Evolutionary conservation across 352 stramenopile species (phyloP).

Genomic region (Pythium aphanidermatum): DNA sequence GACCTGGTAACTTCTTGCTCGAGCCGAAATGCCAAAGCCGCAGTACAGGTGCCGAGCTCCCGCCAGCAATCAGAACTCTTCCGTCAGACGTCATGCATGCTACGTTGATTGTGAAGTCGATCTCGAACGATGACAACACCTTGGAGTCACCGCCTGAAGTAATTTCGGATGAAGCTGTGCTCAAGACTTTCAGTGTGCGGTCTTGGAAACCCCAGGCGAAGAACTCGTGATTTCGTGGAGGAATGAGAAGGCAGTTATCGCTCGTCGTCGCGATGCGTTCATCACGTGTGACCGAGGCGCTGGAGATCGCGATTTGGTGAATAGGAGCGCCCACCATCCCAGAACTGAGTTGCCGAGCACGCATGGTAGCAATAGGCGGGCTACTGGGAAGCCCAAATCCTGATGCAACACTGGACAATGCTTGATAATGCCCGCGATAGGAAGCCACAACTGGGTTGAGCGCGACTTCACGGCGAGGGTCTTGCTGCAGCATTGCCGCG

Average conservation of each 20-base stretch:
- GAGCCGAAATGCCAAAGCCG: conserved; percentile 46
- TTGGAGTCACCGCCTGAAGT: conserved; percentile 48
- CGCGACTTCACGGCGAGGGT: conserved; percentile 37
- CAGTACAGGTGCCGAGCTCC: conserved; percentile 33
- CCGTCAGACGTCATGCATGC: conserved; percentile 57
- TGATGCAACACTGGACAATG: no score
- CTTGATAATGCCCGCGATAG: conserved; percentile 26
- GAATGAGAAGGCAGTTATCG: conserved; percentile 50
- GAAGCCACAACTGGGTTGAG: conserved; percentile 39
- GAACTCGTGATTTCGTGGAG: conserved; percentile 56
- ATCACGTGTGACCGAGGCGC: conserved; percentile 39
- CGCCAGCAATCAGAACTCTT: conserved; percentile 49
- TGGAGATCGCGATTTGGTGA: conserved; percentile 39
- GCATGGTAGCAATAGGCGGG: conserved; percentile 4
- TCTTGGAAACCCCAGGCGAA: conserved; percentile 69
- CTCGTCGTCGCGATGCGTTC: conserved; percentile 37
- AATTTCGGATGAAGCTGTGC: conserved; percentile 31
- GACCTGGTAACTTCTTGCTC: conserved; percentile 12
- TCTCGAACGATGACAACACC: conserved; percentile 49
- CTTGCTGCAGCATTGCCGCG: conserved; percentile 40
- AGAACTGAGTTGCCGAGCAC: conserved; percentile 25
- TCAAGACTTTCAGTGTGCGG: conserved; percentile 52
- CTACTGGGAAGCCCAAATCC: no score
- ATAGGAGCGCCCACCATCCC: conserved; percentile 27
- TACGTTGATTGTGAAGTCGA: conserved; percentile 46